Evolutionary conservation across 169 alveolate genomes (phyloP), one percentile per base, ranked within the genome.

Genomic region (Sarcocystis neurona): DNA sequence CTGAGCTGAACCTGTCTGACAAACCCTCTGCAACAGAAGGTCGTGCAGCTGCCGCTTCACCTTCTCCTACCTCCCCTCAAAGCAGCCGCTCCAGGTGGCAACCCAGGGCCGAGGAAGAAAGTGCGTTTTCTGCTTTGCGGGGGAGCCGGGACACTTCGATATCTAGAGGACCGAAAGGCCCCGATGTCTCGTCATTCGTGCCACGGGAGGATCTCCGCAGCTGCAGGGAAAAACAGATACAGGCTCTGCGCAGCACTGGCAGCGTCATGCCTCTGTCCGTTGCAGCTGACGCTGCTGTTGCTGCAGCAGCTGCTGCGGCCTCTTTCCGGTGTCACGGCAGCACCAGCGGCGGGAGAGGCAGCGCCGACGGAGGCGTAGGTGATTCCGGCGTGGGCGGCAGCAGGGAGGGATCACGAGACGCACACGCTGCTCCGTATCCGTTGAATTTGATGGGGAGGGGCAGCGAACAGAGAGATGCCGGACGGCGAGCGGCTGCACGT

Each of bases 261-360:
- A 72, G 56, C 56, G 82, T 72, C 53, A n/a, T 72, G n/a, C 82
- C 82, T 2, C 43, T 72, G 18, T 72, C 82, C 32, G 66, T 23
- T 12, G 82, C 6, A 56, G 82, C 82, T 8, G 27, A 1, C 58
- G 3, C 27, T 32, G 82, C 82, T 39, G 75, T 43, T 1, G 82
- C 41, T n/a, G n/a, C n/a, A n/a, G n/a, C n/a, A n/a, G n/a, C n/a
- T n/a, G n/a, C n/a, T n/a, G n/a, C n/a, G n/a, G n/a, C n/a, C n/a
- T n/a, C n/a, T n/a, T n/a, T n/a, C n/a, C n/a, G n/a, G n/a, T n/a
- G n/a, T n/a, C n/a, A n/a, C n/a, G n/a, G n/a, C n/a, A n/a, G n/a
- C n/a, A n/a, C n/a, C n/a, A n/a, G n/a, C n/a, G n/a, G n/a, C n/a
- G n/a, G n/a, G n/a, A n/a, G n/a, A n/a, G n/a, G n/a, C n/a, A n/a